These are phyloP conservation scores for Claviceps pazoutovae DNA, from an alignment of 2,329 filamentous ascomycete species.

Conservation along the genomic window DNA sequence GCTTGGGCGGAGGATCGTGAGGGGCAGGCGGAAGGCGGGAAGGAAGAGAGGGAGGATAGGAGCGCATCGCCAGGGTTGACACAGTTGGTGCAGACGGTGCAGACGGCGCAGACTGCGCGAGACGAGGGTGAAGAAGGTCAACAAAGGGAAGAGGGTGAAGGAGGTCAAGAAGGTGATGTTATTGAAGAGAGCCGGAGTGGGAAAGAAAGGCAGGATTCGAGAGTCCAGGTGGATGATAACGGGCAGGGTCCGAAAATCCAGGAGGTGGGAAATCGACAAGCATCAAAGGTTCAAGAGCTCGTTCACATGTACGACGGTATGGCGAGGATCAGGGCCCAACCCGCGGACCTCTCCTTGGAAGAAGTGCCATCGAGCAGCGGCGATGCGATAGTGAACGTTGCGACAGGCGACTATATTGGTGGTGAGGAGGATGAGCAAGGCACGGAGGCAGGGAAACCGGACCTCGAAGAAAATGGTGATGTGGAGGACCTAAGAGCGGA, in stretches of 20 bases:
- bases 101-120: not conserved
- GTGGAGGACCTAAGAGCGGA: not conserved
- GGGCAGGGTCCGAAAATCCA: not conserved
- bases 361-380: not conserved
- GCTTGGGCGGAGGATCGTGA: not conserved
- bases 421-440: not conserved
- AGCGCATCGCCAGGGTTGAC: constrained; percentile 10
- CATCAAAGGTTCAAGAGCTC: constrained; percentile 35
- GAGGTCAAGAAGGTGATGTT: no score
- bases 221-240: no score
- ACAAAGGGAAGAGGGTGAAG: no score
- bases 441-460: not conserved
- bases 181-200: no score
- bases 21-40: not conserved
- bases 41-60: not conserved
- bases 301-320: constrained; percentile 37
- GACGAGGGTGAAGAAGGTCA: constrained; percentile 6
- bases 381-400: not conserved
- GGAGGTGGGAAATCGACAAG: constrained; percentile 12
- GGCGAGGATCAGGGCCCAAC: constrained; percentile 8
- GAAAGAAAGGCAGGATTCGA: no score
- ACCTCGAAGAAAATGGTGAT: not conserved
- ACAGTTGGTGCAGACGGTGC: constrained; percentile 1
- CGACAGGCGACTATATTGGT: not conserved
- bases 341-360: not conserved